Base-by-base conservation (phyloP, 2,329 filamentous ascomycete genomes). In the Westerdykella sp. region DNA sequence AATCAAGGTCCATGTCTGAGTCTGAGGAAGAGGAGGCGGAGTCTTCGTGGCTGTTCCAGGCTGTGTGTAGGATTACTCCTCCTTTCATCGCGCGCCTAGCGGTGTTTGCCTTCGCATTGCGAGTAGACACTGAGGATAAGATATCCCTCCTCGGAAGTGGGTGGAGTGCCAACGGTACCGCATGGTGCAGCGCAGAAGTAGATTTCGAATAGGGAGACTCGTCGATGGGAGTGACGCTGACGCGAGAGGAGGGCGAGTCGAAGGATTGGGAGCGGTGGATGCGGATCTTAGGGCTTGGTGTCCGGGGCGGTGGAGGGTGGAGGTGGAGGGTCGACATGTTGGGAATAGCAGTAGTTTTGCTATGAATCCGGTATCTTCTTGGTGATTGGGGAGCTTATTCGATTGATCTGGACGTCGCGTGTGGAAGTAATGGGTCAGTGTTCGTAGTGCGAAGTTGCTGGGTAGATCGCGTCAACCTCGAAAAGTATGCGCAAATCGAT, bases 161-260 rank as follows among this genome's bases (percentile, higher is more conserved):
- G 2, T 16, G 7, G 9, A 28, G 25, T 2, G 11, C 25, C 25
- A 28, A 12, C 25, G 25, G 25, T 7, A 28, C 25, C 9, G 25
- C 25, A 15, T 36, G 14, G 4, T 36, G 34, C n/a, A 35, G 32
- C n/a, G 32, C 32, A 35, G 32, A 35, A 3, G 63, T 59, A 15
- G 64, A 67, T 43, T 66, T 66, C 10, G 62, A 66, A 44, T 55
- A 63, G 1, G 62, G 60, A 1, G 55, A 62, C 14, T 62, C 59
- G 13, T 64, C 60, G 39, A 63, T 54, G 5, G 62, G 60, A 2
- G 61, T 63, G 2, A 54, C 44, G 32, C 43, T 56, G 28, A 56
- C 47, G 39, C 60, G 60, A 37, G 56, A 58, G 12, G 55, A 57
- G n/a, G 62, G 58, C 5, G 62, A 63, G 48, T 62, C 60, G 50